Conservation (phyloP, 2,329 filamentous ascomycete species). For the Microthyrium microscopicum region DNA sequence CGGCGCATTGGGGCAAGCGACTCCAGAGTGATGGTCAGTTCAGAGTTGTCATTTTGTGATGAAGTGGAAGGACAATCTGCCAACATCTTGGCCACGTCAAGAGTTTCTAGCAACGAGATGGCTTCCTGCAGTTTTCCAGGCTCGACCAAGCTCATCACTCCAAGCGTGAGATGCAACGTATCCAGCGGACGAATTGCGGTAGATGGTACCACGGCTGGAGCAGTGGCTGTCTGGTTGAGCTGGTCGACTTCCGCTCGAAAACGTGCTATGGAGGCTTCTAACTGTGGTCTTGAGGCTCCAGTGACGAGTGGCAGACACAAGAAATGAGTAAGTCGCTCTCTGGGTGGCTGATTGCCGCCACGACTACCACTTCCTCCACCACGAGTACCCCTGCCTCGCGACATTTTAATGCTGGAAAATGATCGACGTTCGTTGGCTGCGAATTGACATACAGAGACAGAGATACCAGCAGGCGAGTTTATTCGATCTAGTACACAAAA, state of each 20-base stretch:
- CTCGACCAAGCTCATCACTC: constrained; percentile 59
- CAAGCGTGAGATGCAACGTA: constrained; percentile 72
- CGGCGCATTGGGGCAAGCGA: constrained; percentile 44
- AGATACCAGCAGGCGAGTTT: too few relatives aligned
- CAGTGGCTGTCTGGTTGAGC: constrained; percentile 12
- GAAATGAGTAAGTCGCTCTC: constrained; percentile 49
- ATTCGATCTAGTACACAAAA: too few relatives aligned
- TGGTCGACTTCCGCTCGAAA: constrained; percentile 42
- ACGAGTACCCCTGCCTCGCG: too few relatives aligned
- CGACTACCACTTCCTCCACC: too few relatives aligned
- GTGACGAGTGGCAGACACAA: constrained; percentile 59
- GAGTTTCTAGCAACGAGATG: constrained; percentile 17
- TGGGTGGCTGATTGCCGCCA: constrained; percentile 11
- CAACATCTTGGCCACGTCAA: constrained; percentile 28
- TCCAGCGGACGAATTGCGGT: constrained; percentile 60
- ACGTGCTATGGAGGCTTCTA: constrained; percentile 42
- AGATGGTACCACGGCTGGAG: constrained; percentile 35
- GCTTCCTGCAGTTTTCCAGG: background rate
- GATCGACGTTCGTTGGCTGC: too few relatives aligned
- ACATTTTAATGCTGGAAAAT: too few relatives aligned
- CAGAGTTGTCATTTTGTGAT: constrained; percentile 16
- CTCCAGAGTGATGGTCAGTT: constrained; percentile 26
- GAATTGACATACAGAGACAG: too few relatives aligned
- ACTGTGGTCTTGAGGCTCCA: constrained; percentile 40
- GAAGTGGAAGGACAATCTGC: constrained; percentile 19